Percentiles rank a stretch among this genome's conserved stretches.
Conservation (phyloP, 495 filamentous ascomycete genomes). For the Durotheca rogersii region DNA sequence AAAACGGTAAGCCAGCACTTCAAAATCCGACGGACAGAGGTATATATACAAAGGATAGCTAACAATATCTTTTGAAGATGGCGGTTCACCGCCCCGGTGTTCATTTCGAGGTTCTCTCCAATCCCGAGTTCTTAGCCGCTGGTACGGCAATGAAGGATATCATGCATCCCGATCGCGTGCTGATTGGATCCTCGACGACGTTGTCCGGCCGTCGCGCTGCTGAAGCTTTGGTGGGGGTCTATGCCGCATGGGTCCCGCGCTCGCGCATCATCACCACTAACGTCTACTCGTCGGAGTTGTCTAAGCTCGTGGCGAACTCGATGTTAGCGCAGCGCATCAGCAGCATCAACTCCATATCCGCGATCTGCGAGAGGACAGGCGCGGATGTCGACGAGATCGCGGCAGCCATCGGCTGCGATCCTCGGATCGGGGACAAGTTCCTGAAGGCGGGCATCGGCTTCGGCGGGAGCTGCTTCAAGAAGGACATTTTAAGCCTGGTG, state of each 20-base stretch:
- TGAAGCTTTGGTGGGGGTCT: conserved; percentile 61
- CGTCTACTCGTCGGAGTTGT: conserved; percentile 76
- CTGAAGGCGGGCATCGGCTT: conserved; percentile 78
- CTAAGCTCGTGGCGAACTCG: conserved; percentile 79
- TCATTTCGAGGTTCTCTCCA: conserved; percentile 75
- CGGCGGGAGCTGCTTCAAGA: conserved; percentile 81
- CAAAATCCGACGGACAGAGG: background rate
- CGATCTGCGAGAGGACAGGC: conserved; percentile 76
- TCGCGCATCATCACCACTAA: conserved; percentile 69
- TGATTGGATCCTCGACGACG: conserved; percentile 70
- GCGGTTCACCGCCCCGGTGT: conserved; percentile 55
- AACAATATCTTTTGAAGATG: conserved; percentile 35
- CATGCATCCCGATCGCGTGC: conserved; percentile 69
- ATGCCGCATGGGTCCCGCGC: conserved; percentile 69
- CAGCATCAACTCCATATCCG: conserved; percentile 77
- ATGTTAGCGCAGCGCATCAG: conserved; percentile 82
- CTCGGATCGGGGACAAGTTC: conserved; percentile 69
- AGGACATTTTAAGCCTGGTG: conserved; percentile 74
- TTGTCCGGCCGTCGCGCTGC: conserved; percentile 61
- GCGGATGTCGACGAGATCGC: conserved; percentile 74
- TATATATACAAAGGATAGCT: background rate
- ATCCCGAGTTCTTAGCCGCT: conserved; percentile 81
- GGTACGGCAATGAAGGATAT: conserved; percentile 74
- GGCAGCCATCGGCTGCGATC: conserved; percentile 67
- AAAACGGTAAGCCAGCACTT: conserved; percentile 54